These are phyloP conservation scores for Leucocoprinus sp. DNA, from an alignment of 768 basidiomycete species.

Conservation along the genomic window DNA sequence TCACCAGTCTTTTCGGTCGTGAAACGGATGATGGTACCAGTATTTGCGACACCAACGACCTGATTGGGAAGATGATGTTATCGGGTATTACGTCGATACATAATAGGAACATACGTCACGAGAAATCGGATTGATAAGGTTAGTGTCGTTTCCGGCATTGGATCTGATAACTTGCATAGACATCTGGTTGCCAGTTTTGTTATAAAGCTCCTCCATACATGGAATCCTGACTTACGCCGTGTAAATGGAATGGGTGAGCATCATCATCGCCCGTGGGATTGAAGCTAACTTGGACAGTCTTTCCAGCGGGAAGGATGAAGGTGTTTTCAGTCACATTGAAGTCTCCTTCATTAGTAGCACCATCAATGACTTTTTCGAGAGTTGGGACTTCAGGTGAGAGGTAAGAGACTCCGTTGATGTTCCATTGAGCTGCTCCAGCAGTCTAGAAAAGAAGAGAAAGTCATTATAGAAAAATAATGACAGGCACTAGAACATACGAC, in stretches of 20 bases:
- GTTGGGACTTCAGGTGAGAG: conserved; percentile 19
- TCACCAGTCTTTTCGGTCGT: conserved; percentile 15
- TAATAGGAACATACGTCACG: conserved; percentile 40
- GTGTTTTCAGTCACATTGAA: conserved; percentile 23
- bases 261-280: conserved; percentile 19
- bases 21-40: conserved; percentile 17
- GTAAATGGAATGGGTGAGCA: conserved; percentile 13
- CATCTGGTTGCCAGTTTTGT: not conserved
- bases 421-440: conserved; percentile 19
- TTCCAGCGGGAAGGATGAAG: conserved; percentile 19
- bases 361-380: conserved; percentile 21
- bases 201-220: not conserved
- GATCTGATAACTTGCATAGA: conserved; percentile 20
- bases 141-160: conserved; percentile 22
- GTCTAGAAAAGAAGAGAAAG: not conserved
- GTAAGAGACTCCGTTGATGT: conserved; percentile 26
- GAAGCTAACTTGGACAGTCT: conserved; percentile 20
- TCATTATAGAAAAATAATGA: conserved; percentile 12
- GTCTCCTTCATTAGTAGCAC: conserved; percentile 13
- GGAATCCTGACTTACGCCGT: conserved; percentile 7
- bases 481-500: conserved; percentile 12
- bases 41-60: conserved; percentile 14
- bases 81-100: no score
- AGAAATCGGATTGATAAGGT: conserved; percentile 45
- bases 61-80: not conserved